Base-by-base conservation (phyloP, 2,329 filamentous ascomycete species). In the Aspergillus sp. region DNA sequence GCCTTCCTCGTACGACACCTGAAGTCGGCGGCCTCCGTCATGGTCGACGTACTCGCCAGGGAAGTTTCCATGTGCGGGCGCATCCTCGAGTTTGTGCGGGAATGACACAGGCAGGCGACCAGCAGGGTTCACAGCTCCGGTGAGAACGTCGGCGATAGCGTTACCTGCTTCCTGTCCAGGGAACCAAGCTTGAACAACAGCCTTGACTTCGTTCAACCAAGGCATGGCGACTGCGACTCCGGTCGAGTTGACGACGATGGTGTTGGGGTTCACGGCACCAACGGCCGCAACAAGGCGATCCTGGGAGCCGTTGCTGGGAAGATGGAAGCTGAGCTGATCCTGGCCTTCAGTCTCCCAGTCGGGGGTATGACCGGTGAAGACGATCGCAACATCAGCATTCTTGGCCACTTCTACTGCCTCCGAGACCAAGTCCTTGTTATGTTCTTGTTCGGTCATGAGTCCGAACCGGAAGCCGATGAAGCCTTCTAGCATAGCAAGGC, bases 1-100 rank as follows among this genome's bases (percentile, higher is more conserved):
- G 15, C 88, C 89, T 74, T 93, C 90, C 56, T 88, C 89, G 71
- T 92, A 92, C 7, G n/a, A 23, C 25, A 60, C 58, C 9, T 56
- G 46, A 8, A 60, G 52, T 3, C 28, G 31, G 19, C 48, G 48
- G 1, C 89, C 74, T 0, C 89, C 87, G 66, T 86, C 83, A 52
- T 85, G 76, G 72, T 91, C 89, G 6, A 46, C 43, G 7, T 50
- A 57, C 77, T 91, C 89, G 54, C 88, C 88, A 0, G 88, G 88
- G 86, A 89, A 92, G 74, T 89, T 91, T 74, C 89, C 84, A 76
- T 86, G 91, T 0, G 89, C 87, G 1, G 89, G 89, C 30, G 89
- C 88, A 67, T 91, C 87, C 69, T 89, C 81, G 30, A 88, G 79
- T 8, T 81, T 77, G 52, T 77, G 82, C 3, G 90, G 90, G 75